Percentiles rank a stretch among this genome's conserved stretches.
Conservation (phyloP, 1,284 basidiomycete species). For the Somion occarium region DNA sequence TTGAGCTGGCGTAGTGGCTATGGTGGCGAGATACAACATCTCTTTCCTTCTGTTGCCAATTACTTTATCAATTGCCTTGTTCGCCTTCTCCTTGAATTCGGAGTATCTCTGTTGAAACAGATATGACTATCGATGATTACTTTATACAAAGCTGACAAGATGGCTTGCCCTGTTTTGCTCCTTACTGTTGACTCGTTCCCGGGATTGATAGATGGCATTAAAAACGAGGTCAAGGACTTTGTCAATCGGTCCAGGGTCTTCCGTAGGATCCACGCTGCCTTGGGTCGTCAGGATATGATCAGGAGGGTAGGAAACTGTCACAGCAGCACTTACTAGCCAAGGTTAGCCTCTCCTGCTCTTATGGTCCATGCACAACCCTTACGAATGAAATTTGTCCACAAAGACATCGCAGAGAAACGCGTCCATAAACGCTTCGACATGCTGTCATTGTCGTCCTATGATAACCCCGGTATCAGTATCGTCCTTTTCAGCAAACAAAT, state of each 20-base stretch:
- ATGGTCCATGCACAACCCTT: neutral
- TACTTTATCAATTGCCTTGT: neutral
- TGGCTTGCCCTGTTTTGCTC: neutral
- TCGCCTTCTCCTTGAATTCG: constrained; percentile 2
- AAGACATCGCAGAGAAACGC: neutral
- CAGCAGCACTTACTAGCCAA: neutral
- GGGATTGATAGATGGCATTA: neutral
- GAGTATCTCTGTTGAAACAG: neutral
- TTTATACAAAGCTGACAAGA: no score
- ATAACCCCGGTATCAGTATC: neutral
- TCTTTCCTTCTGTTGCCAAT: constrained; percentile 1
- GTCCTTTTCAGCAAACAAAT: neutral
- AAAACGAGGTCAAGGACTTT: neutral
- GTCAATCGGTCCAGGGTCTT: neutral
- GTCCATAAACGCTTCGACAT: neutral
- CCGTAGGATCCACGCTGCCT: no score
- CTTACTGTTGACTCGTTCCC: neutral
- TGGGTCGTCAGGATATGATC: no score
- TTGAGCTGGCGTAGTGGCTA: constrained; percentile 3
- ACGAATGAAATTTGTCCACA: neutral
- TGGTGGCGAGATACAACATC: neutral
- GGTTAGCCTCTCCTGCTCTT: neutral
- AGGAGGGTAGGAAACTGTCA: no score
- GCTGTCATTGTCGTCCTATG: neutral
- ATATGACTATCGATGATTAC: no score